Percentiles rank a stretch among this genome's conserved stretches.
Conservation (phyloP, 495 filamentous ascomycete genomes). For the Zalerion maritima region DNA sequence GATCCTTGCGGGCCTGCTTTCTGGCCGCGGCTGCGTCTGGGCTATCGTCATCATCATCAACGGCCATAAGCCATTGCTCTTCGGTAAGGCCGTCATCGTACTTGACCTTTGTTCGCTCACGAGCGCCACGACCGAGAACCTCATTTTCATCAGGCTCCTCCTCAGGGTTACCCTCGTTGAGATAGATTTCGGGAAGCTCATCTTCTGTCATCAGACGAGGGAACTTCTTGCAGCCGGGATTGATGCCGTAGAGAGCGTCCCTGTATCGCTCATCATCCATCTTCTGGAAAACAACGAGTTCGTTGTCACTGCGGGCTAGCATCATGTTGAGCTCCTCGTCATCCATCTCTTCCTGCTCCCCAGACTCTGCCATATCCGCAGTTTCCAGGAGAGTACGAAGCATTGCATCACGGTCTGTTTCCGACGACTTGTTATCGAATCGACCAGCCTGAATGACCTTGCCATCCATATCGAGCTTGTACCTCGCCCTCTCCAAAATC, state of each 20-base stretch:
- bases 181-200: conserved; percentile 87
- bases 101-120: conserved; percentile 82
- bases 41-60: conserved; percentile 88
- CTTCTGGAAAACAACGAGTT: conserved; percentile 52
- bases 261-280: conserved; percentile 61
- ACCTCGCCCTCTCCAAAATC: conserved; percentile 92
- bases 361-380: conserved; percentile 71
- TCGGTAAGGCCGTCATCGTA: conserved; percentile 97
- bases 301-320: conserved; percentile 61
- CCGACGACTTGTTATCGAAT: conserved; percentile 98
- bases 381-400: conserved; percentile 80
- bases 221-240: conserved; percentile 38
- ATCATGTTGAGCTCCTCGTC: conserved; percentile 93
- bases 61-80: conserved; percentile 88
- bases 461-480: conserved; percentile 97
- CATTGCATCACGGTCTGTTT: conserved; percentile 94
- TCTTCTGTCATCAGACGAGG: conserved; percentile 75
- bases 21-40: conserved; percentile 86
- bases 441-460: conserved; percentile 99
- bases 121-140: conserved; percentile 73
- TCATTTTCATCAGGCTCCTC: conserved; percentile 59
- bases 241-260: conserved; percentile 54
- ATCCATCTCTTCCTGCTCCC: conserved; percentile 86
- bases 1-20: conserved; percentile 71
- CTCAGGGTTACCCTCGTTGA: conserved; percentile 73